phyloP scores from a whole-genome alignment of 176 grass and related monocot species.

The Oryza punctata region DNA sequence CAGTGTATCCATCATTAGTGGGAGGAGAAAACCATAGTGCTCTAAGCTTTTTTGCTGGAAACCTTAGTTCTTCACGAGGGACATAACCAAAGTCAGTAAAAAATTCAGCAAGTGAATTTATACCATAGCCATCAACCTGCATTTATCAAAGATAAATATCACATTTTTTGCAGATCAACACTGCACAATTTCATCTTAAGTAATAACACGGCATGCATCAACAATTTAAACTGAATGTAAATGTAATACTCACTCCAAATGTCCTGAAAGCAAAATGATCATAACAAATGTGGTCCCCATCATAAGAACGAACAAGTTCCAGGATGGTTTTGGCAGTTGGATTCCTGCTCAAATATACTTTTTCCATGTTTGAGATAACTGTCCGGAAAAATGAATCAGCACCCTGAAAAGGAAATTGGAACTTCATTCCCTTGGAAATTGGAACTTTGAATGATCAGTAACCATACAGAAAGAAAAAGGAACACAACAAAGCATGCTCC shows the following conservation, averaged over 20 bases:
- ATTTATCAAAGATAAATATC: constrained; percentile 34
- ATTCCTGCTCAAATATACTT: constrained; percentile 85
- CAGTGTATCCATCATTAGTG: constrained; percentile 39
- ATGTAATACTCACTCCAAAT: constrained; percentile 66
- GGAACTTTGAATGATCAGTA: not conserved
- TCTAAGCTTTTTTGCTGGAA: constrained; percentile 91
- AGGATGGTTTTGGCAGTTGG: constrained; percentile 80
- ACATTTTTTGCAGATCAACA: constrained; percentile 16
- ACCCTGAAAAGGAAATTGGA: constrained; percentile 56
- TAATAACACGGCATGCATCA: constrained; percentile 10
- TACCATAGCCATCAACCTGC: constrained; percentile 90
- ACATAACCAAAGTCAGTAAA: constrained; percentile 90
- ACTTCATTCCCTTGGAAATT: not conserved
- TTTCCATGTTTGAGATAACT: constrained; percentile 78
- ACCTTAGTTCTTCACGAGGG: constrained; percentile 76
- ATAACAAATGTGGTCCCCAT: constrained; percentile 78
- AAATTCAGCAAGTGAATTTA: constrained; percentile 81
- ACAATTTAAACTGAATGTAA: constrained; percentile 6
- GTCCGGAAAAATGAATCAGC: constrained; percentile 73
- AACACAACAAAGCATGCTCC: not conserved
- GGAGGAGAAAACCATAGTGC: constrained; percentile 96
- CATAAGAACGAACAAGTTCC: constrained; percentile 74
- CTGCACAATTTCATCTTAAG: not conserved
- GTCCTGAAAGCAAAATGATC: constrained; percentile 96
- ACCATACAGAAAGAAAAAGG: constrained; percentile 9